Evolutionary conservation across 306 rosid genomes (phyloP).

Genomic region (Amphicarpaea edgeworthii): DNA sequence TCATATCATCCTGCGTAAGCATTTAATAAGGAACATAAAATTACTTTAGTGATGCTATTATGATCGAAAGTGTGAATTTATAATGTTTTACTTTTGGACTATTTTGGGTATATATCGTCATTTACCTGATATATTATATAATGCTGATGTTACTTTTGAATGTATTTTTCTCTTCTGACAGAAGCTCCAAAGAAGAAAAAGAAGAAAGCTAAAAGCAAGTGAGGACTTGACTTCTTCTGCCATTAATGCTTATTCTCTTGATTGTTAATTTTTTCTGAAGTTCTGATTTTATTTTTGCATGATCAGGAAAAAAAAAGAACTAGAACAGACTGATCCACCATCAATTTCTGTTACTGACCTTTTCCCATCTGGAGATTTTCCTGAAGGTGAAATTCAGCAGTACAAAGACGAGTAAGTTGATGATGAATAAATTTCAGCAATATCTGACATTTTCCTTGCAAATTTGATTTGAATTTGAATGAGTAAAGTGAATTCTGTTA

Average conservation of each 20-base stretch:
- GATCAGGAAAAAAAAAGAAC: conserved; percentile 85
- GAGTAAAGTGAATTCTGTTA: conserved; percentile 13
- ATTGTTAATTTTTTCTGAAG: conserved; percentile 19
- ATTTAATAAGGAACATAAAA: too few species aligned
- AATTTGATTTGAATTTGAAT: conserved; percentile 8
- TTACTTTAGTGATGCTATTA: neutral
- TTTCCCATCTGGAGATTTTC: conserved; percentile 87
- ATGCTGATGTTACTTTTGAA: conserved; percentile 29
- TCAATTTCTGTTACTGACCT: conserved; percentile 79
- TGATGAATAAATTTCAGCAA: conserved; percentile 16
- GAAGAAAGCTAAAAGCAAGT: conserved; percentile 97
- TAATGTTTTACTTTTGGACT: neutral
- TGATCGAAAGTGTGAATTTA: neutral
- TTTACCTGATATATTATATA: conserved; percentile 10
- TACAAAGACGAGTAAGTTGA: conserved; percentile 90
- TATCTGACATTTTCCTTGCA: conserved; percentile 15
- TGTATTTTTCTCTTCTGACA: conserved; percentile 49
- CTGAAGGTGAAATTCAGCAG: conserved; percentile 92
- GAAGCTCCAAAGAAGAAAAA: conserved; percentile 91
- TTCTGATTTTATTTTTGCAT: conserved; percentile 46
- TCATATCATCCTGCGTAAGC: too few species aligned
- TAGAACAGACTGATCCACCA: conserved; percentile 67
- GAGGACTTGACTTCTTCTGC: conserved; percentile 52
- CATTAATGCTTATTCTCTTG: conserved; percentile 35
- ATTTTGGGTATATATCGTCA: neutral